phyloP scores from a whole-genome alignment of 345 rosid species.

The Hibiscus mutabilis region DNA sequence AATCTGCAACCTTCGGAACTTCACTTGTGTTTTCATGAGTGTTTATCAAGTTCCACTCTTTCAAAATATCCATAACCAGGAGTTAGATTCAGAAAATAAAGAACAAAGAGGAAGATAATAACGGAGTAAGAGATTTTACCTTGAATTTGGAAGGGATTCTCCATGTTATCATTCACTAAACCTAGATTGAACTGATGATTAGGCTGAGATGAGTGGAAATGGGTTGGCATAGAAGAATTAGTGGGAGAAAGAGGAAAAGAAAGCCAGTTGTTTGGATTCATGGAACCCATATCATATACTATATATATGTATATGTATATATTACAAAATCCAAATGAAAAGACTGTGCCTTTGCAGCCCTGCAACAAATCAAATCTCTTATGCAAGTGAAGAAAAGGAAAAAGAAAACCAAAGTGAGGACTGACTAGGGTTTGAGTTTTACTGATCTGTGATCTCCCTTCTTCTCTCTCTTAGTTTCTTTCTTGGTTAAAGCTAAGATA shows the following conservation, averaged over 20 bases:
- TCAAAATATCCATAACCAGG: neutral
- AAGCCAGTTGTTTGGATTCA: slow-evolving; percentile 99
- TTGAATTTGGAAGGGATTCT: slow-evolving; percentile 81
- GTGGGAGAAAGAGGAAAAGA: slow-evolving; percentile 88
- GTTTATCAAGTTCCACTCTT: slow-evolving; percentile 80
- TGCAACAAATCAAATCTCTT: slow-evolving; percentile 6
- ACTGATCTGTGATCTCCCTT: slow-evolving; percentile 12
- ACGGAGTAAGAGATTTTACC: slow-evolving; percentile 30
- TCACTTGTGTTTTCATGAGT: slow-evolving; percentile 47
- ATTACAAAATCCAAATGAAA: neutral
- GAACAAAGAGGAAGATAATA: neutral
- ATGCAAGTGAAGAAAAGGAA: slow-evolving; percentile 10
- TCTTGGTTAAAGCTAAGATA: slow-evolving; percentile 13
- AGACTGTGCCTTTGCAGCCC: neutral
- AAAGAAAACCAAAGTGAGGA: slow-evolving; percentile 14
- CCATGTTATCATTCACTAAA: slow-evolving; percentile 57
- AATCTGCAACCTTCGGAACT: slow-evolving; percentile 93
- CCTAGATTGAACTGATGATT: slow-evolving; percentile 87
- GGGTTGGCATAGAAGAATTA: slow-evolving; percentile 59
- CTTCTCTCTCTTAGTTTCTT: slow-evolving; percentile 13
- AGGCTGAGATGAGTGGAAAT: slow-evolving; percentile 59
- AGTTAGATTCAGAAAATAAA: neutral
- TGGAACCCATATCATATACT: slow-evolving; percentile 26
- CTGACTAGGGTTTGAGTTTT: slow-evolving; percentile 12
- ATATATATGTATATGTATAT: neutral